These are phyloP conservation scores for Ustanciosporium gigantosporum DNA, from an alignment of 1,284 basidiomycete genomes.

Conservation along the genomic window DNA sequence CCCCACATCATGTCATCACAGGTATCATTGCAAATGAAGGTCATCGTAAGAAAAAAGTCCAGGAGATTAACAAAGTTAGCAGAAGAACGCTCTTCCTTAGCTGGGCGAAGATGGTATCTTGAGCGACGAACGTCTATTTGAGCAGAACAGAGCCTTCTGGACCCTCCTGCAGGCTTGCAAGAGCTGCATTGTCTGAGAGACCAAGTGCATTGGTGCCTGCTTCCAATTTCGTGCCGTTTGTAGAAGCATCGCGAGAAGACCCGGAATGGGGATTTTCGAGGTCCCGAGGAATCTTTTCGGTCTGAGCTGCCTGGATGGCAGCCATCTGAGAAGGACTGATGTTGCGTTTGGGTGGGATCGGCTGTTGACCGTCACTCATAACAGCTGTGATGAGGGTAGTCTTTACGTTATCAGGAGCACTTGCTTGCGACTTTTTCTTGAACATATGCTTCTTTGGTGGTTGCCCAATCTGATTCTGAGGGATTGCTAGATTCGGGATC, in stretches of 20 bases:
- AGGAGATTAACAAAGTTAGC: too few relatives aligned
- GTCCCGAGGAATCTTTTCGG: slow-evolving; percentile 16
- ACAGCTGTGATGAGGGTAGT: background rate
- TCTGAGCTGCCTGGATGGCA: slow-evolving; percentile 13
- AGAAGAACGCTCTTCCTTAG: too few relatives aligned
- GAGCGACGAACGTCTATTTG: slow-evolving; percentile 3
- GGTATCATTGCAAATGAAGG: too few relatives aligned
- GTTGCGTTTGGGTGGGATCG: slow-evolving; percentile 16
- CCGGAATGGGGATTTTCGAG: slow-evolving; percentile 17
- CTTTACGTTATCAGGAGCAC: background rate
- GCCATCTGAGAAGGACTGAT: slow-evolving; percentile 17
- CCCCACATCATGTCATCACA: too few relatives aligned
- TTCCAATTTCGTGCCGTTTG: slow-evolving; percentile 5
- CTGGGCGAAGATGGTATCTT: too few relatives aligned
- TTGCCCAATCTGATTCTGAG: too few relatives aligned
- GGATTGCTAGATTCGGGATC: too few relatives aligned
- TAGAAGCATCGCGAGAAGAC: slow-evolving; percentile 10
- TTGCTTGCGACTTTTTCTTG: slow-evolving; percentile 9
- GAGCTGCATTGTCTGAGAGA: background rate
- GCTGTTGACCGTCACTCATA: too few relatives aligned
- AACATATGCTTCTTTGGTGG: slow-evolving; percentile 12
- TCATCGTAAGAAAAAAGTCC: too few relatives aligned
- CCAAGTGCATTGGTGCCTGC: background rate
- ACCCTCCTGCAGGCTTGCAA: slow-evolving; percentile 20
- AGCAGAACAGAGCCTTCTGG: slow-evolving; percentile 23